phyloP scores from a whole-genome alignment of 225 moss, liverwort and hornwort species.

The Pleurozium schreberi region DNA sequence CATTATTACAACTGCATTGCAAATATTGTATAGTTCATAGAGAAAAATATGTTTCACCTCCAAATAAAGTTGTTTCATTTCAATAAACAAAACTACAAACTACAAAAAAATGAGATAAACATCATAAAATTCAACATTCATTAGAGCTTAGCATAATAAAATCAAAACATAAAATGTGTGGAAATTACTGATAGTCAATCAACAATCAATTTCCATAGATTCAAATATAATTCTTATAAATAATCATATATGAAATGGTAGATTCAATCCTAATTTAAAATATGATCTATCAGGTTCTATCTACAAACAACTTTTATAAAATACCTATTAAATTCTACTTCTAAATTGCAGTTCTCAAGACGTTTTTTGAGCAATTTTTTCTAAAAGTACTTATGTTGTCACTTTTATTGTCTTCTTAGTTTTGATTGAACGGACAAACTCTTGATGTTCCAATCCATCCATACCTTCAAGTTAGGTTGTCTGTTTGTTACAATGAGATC shows the following conservation, averaged over 20 bases:
- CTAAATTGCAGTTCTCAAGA: accelerated
- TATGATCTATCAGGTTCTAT: neutral
- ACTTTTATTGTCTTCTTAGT: neutral
- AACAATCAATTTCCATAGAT: too few species aligned
- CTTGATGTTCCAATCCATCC: neutral
- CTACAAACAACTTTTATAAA: neutral
- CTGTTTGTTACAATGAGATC: too few species aligned
- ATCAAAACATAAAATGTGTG: neutral
- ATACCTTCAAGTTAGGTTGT: too few species aligned
- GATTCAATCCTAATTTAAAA: neutral
- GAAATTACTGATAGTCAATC: neutral
- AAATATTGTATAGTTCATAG: neutral
- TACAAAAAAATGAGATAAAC: neutral
- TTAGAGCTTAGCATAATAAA: neutral
- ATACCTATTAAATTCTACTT: neutral
- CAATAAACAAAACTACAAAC: neutral
- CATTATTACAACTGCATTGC: neutral
- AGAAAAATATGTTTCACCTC: neutral
- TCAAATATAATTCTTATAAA: neutral
- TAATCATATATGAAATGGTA: neutral
- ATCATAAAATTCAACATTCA: neutral
- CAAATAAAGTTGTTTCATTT: neutral
- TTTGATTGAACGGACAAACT: neutral
- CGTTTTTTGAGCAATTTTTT: neutral
- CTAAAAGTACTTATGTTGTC: neutral